phyloP scores from a whole-genome alignment of 1,139 yeast species.

The Saccharomyces hybrid region DNA sequence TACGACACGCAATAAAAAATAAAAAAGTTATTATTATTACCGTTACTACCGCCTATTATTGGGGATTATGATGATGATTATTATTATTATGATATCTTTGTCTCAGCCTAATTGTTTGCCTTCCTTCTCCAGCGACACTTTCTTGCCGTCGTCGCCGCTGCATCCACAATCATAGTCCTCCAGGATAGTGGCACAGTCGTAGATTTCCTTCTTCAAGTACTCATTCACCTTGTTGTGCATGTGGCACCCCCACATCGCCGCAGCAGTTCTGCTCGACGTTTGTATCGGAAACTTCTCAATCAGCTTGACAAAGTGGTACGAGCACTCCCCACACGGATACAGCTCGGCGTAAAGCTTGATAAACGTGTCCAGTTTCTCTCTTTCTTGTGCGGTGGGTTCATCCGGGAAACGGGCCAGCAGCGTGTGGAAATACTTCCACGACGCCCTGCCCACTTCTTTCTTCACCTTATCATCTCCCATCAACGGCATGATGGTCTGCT shows the following conservation, averaged over 20 bases:
- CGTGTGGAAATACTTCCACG: conserved; percentile 89
- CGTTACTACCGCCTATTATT: too few relatives aligned
- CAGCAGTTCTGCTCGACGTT: conserved; percentile 63
- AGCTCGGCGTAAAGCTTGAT: conserved; percentile 62
- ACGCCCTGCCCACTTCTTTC: too few relatives aligned
- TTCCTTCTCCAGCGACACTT: too few relatives aligned
- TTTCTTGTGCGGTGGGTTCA: conserved; percentile 75
- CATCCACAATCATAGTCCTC: too few relatives aligned
- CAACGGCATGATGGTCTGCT: conserved; percentile 58
- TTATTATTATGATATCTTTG: too few relatives aligned
- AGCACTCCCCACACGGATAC: conserved; percentile 93
- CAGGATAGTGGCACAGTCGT: too few relatives aligned
- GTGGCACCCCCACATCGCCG: conserved; percentile 95
- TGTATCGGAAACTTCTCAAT: conserved; percentile 78
- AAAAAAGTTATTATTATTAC: too few relatives aligned
- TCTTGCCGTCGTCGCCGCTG: too few relatives aligned
- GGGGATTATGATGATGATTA: too few relatives aligned
- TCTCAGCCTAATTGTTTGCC: too few relatives aligned
- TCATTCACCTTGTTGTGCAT: conserved; percentile 85
- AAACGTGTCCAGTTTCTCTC: conserved; percentile 50
- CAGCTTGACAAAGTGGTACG: conserved; percentile 74
- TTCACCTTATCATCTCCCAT: conserved; percentile 59
- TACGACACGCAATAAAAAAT: too few relatives aligned
- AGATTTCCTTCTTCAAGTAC: conserved; percentile 57
- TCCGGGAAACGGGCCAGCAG: conserved; percentile 89